Percentiles rank a stretch among this genome's conserved stretches.
Evolutionary conservation across 2,329 filamentous ascomycete genomes (phyloP).

Genomic region (Pezizomycotina sp.): DNA sequence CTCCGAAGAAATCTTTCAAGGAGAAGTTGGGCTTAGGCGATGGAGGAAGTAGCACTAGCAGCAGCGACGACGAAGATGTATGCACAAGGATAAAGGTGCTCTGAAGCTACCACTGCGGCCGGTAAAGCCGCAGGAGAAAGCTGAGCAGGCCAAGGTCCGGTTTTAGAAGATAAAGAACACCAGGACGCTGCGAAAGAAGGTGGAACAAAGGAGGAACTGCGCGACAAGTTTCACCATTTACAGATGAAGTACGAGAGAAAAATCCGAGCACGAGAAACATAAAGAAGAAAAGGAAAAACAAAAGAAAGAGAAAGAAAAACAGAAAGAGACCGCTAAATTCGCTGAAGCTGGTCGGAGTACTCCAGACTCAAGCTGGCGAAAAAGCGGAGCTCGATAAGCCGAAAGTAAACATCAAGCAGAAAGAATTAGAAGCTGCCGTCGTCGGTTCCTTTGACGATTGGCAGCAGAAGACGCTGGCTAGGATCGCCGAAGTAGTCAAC

Average conservation of each 20-base stretch:
- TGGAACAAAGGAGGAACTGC: no score
- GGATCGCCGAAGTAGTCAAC: conserved; percentile 28
- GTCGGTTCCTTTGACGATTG: conserved; percentile 64
- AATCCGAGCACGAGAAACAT: conserved; percentile 17
- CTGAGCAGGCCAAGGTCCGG: no score
- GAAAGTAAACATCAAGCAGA: conserved; percentile 27
- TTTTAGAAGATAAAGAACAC: conserved; percentile 22
- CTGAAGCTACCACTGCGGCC: no score
- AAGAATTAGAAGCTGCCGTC: conserved; percentile 47
- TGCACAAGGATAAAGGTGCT: no score
- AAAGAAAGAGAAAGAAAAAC: conserved; percentile 23
- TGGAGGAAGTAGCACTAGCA: conserved; percentile 10
- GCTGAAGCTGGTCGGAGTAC: conserved; percentile 28
- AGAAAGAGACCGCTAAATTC: conserved; percentile 26
- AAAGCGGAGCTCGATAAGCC: conserved; percentile 25
- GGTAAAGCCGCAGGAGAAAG: no score
- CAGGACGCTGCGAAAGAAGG: conserved; percentile 5
- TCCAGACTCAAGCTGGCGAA: conserved; percentile 31
- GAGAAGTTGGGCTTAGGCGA: conserved; percentile 5
- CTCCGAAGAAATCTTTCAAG: conserved; percentile 15
- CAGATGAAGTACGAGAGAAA: conserved; percentile 1
- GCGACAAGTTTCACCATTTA: conserved; percentile 30
- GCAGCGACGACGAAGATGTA: conserved; percentile 19
- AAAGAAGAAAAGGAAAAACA: conserved; percentile 23
- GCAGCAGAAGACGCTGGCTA: conserved; percentile 43